Evolutionary conservation across 441 rosid species (phyloP).

Genomic region (Manihot esculenta): DNA sequence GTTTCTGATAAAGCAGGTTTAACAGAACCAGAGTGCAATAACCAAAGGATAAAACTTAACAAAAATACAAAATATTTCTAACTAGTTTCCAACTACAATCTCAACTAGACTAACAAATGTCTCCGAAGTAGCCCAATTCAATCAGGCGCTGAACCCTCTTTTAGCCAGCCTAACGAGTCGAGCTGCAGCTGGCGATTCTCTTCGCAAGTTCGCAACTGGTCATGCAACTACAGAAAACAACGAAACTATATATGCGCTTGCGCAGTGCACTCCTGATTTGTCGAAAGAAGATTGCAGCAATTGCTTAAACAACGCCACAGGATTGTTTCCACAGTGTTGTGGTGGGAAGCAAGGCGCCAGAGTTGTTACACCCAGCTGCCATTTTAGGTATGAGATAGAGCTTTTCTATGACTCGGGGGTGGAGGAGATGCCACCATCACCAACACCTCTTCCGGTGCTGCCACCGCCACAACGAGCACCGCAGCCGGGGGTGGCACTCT

Average conservation of each 20-base stretch:
- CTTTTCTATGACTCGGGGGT: neutral
- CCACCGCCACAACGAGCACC: neutral
- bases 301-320: constrained; percentile 20
- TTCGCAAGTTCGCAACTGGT: constrained; percentile 26
- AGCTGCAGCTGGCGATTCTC: constrained; percentile 8
- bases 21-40: too few relatives aligned
- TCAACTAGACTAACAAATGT: too few relatives aligned
- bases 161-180: neutral
- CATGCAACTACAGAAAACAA: neutral
- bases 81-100: too few relatives aligned
- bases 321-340: neutral
- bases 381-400: constrained; percentile 16
- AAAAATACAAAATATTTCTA: too few relatives aligned
- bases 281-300: constrained; percentile 18
- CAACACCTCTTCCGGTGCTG: neutral
- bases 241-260: constrained; percentile 28
- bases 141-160: neutral
- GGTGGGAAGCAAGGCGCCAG: neutral
- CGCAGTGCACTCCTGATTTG: constrained; percentile 45
- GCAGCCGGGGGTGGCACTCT: neutral
- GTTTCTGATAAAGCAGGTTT: too few relatives aligned
- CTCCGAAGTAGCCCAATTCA: constrained; percentile 4
- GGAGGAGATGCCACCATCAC: neutral
- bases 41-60: too few relatives aligned
- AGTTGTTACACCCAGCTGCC: constrained; percentile 13